These are phyloP conservation scores for Albizia julibrissin DNA, from an alignment of 306 rosid species.

Conservation along the genomic window DNA sequence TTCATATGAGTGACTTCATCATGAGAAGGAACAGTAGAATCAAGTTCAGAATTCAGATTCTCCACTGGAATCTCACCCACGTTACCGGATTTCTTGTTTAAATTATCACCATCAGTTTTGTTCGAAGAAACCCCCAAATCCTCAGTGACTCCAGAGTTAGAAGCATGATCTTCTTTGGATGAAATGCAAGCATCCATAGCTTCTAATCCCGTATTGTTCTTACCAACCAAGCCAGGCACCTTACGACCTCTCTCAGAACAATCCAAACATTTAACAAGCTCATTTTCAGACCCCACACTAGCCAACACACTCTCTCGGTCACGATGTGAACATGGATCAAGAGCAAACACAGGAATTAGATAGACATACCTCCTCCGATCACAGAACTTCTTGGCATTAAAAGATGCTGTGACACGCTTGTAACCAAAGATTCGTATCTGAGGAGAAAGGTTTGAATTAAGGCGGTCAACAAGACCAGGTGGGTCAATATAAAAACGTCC, in stretches of 20 bases:
- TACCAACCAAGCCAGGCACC: slow-evolving; percentile 74
- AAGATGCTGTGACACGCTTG: slow-evolving; percentile 83
- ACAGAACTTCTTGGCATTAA: slow-evolving; percentile 89
- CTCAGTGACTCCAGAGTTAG: slow-evolving; percentile 34
- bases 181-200: slow-evolving; percentile 39
- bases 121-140: slow-evolving; percentile 36
- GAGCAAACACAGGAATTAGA: slow-evolving; percentile 84
- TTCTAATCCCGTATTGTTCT: slow-evolving; percentile 48
- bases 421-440: slow-evolving; percentile 86
- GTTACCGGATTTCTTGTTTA: slow-evolving; percentile 33
- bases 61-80: slow-evolving; percentile 37
- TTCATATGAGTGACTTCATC: slow-evolving; percentile 27
- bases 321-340: slow-evolving; percentile 79
- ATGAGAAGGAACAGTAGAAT: slow-evolving; percentile 28
- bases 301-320: slow-evolving; percentile 92
- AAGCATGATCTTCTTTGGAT: slow-evolving; percentile 34
- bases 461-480: slow-evolving; percentile 88
- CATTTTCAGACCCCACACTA: slow-evolving; percentile 79
- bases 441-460: slow-evolving; percentile 69
- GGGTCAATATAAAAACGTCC: slow-evolving; percentile 92
- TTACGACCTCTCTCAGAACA: slow-evolving; percentile 94
- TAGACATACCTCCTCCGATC: slow-evolving; percentile 95
- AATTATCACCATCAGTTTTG: slow-evolving; percentile 24
- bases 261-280: slow-evolving; percentile 71
- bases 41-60: slow-evolving; percentile 37